Evolutionary conservation across 2,329 filamentous ascomycete genomes (phyloP).

Genomic region (Fusarium sambucinum): DNA sequence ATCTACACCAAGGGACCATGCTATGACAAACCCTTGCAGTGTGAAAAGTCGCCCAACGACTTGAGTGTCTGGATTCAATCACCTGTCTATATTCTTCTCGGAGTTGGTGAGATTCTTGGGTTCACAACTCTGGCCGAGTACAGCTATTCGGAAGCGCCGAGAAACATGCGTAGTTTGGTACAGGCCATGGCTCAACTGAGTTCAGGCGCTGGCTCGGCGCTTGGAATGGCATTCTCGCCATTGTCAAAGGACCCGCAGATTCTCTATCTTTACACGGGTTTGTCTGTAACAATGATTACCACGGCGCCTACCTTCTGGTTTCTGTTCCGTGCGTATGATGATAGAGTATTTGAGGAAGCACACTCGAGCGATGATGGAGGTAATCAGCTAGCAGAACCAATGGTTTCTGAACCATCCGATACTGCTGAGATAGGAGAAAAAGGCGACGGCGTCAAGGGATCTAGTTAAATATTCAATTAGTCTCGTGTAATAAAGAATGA

Average conservation of each 20-base stretch:
- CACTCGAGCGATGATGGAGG: not conserved
- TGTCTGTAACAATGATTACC: not conserved
- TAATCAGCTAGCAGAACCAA: not conserved
- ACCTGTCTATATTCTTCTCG: slow-evolving; percentile 2
- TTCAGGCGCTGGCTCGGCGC: slow-evolving; percentile 2
- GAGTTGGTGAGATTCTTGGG: not conserved
- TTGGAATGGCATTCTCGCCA: slow-evolving; percentile 2
- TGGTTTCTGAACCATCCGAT: not conserved
- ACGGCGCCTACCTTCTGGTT: not conserved
- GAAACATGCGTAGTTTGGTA: slow-evolving; percentile 2
- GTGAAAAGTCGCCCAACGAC: slow-evolving; percentile 1
- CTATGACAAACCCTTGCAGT: slow-evolving; percentile 1
- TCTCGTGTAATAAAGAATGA: no score
- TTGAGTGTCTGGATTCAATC: slow-evolving; percentile 9
- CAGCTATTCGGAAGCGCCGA: slow-evolving; percentile 4
- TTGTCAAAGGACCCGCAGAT: slow-evolving; percentile 5
- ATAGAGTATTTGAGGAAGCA: not conserved
- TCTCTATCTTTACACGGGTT: not conserved
- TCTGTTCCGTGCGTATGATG: not conserved
- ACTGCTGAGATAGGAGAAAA: not conserved
- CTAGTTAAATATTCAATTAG: not conserved
- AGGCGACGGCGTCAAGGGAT: not conserved
- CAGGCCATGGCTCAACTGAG: slow-evolving; percentile 5
- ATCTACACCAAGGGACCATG: slow-evolving; percentile 3
- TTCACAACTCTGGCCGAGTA: slow-evolving; percentile 7